Percentiles rank a stretch among this genome's conserved stretches.
Conservation (phyloP, 805 yeast genomes). For the Huiozyma sinensis region DNA sequence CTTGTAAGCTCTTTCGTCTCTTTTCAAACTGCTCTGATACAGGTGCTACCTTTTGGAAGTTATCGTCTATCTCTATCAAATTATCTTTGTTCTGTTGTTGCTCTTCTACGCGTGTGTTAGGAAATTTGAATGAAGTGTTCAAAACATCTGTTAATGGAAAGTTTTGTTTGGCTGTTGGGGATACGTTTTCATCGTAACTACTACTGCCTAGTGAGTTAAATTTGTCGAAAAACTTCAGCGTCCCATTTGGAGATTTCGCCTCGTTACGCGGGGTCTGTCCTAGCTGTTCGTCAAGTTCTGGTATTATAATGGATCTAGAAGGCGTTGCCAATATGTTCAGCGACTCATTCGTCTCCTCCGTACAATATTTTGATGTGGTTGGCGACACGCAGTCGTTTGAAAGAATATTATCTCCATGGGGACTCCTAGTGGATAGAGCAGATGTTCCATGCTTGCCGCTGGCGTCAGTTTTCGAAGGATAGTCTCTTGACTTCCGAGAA, state of each 20-base stretch:
- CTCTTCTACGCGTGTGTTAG: conserved; percentile 3
- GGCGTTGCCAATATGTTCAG: conserved; percentile 21
- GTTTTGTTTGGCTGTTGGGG: not conserved
- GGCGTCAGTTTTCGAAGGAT: not conserved
- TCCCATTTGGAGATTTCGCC: conserved; percentile 7
- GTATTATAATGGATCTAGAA: conserved; percentile 19
- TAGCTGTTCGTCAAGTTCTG: conserved; percentile 13
- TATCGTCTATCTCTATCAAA: conserved; percentile 3
- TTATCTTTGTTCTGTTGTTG: not conserved
- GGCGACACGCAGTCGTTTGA: not conserved
- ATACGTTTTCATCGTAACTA: not conserved
- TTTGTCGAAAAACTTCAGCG: conserved; percentile 18
- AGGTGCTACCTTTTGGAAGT: conserved; percentile 12
- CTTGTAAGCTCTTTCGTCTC: conserved; percentile 14
- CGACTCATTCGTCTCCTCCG: conserved; percentile 6
- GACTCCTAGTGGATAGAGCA: not conserved
- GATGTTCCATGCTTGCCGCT: not conserved
- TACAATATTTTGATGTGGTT: not conserved
- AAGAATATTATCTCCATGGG: not conserved
- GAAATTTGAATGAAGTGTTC: conserved; percentile 19
- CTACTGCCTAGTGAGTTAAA: conserved; percentile 8
- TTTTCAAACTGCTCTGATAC: conserved; percentile 10
- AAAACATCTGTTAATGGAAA: conserved; percentile 6
- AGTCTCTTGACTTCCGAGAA: not conserved
- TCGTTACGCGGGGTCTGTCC: conserved; percentile 8